phyloP scores from a whole-genome alignment of 192 early-diverging fungal species.

The Coemansia sp. region DNA sequence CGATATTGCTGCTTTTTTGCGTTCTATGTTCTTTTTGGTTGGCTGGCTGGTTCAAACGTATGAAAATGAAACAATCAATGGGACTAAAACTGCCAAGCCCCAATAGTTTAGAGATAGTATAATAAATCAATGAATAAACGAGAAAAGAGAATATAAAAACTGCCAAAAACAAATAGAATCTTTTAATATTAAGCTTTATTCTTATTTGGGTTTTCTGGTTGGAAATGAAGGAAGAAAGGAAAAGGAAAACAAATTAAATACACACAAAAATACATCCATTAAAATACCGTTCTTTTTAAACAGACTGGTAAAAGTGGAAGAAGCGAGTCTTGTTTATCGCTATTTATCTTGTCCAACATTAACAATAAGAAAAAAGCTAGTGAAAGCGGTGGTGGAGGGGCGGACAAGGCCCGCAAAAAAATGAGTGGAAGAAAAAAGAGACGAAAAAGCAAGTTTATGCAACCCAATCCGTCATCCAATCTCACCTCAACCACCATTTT shows the following conservation, averaged over 20 bases:
- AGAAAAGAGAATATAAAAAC: not conserved
- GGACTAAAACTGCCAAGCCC: not conserved
- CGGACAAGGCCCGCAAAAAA: not conserved
- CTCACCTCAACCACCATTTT: not conserved
- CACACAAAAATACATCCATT: not conserved
- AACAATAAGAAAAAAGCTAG: not conserved
- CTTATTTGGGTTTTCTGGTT: not conserved
- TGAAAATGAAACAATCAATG: not conserved
- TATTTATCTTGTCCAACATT: slow-evolving; percentile 5
- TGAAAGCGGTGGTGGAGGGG: not conserved
- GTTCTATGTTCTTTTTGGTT: not conserved
- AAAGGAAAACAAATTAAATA: too few species aligned
- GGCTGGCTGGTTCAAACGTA: not conserved
- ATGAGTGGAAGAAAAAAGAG: not conserved
- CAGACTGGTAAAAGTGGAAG: not conserved
- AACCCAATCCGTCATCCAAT: not conserved
- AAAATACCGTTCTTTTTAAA: not conserved
- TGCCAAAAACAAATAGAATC: not conserved
- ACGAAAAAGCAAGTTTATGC: not conserved
- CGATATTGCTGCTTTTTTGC: not conserved
- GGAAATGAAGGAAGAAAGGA: not conserved
- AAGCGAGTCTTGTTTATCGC: not conserved
- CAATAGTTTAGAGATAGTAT: not conserved
- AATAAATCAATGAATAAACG: not conserved
- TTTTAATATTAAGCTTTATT: not conserved